Evolutionary conservation across 495 filamentous ascomycete genomes (phyloP).

Genomic region (Cercophora sp.): DNA sequence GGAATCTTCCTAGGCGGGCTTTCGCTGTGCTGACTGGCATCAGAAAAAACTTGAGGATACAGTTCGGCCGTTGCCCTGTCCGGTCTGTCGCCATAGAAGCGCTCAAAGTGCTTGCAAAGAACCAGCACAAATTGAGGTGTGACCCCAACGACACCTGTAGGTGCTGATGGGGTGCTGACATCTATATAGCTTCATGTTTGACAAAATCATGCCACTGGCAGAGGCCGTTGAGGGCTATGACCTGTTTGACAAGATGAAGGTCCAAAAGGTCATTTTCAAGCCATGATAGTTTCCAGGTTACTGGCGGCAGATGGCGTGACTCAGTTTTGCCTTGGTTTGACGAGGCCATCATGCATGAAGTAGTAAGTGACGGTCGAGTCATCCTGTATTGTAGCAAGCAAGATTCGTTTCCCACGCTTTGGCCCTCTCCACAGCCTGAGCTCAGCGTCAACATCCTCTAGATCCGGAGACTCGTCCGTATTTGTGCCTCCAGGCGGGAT

Average conservation of each 20-base stretch:
- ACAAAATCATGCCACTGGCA: constrained; percentile 85
- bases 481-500: constrained; percentile 35
- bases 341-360: constrained; percentile 87
- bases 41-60: constrained; percentile 80
- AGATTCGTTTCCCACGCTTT: constrained; percentile 61
- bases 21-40: constrained; percentile 6
- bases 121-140: constrained; percentile 77
- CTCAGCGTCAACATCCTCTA: constrained; percentile 11
- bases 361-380: constrained; percentile 97
- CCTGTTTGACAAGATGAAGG: constrained; percentile 88
- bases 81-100: constrained; percentile 77
- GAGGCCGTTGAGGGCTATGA: constrained; percentile 86
- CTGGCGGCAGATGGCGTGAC: background rate
- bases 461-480: constrained; percentile 5
- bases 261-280: constrained; percentile 74
- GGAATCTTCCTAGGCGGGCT: background rate
- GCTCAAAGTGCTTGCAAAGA: constrained; percentile 71
- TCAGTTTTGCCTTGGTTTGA: constrained; percentile 94
- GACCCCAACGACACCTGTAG: constrained; percentile 21
- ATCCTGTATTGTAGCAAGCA: constrained; percentile 78
- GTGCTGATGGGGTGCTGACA: constrained; percentile 14
- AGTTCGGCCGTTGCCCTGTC: constrained; percentile 94
- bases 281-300: too few species aligned
- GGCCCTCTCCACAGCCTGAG: constrained; percentile 38
- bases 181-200: constrained; percentile 74